Conservation (phyloP, 306 rosid species). For the Nissolia schottii region DNA sequence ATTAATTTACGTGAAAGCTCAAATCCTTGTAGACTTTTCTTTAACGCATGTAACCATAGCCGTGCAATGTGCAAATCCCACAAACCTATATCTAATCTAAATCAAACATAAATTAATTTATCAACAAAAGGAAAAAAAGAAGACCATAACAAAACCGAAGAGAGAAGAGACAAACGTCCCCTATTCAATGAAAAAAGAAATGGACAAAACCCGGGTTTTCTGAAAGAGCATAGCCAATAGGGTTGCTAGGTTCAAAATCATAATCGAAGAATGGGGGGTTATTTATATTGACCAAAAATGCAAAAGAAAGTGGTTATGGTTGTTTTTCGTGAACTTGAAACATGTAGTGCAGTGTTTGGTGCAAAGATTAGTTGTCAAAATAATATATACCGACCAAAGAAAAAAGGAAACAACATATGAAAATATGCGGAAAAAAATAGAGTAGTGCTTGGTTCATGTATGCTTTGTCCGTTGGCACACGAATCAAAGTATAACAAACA, state of each 20-base stretch:
- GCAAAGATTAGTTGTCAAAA: not conserved
- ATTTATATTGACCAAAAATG: too few relatives aligned
- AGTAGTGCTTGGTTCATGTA: too few relatives aligned
- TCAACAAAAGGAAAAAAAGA: not conserved
- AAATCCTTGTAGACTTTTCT: conserved; percentile 17
- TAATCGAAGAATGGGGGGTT: not conserved
- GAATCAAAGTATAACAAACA: too few relatives aligned
- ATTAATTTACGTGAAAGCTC: not conserved
- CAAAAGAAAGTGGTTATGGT: too few relatives aligned
- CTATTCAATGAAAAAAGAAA: conserved; percentile 7
- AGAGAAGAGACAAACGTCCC: conserved; percentile 10
- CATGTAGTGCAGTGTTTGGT: not conserved
- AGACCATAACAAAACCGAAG: not conserved
- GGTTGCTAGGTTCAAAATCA: not conserved
- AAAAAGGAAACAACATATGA: not conserved
- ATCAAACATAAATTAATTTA: not conserved
- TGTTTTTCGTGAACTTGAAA: too few relatives aligned
- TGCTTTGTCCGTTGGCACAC: too few relatives aligned
- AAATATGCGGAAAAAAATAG: too few relatives aligned
- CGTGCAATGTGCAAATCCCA: conserved; percentile 42
- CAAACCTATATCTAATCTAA: conserved; percentile 5
- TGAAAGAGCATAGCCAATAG: conserved; percentile 22
- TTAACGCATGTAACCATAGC: conserved; percentile 17
- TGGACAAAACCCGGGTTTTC: conserved; percentile 39
- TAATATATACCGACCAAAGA: too few relatives aligned